A percentile compares a stretch with the other conserved stretches of the same genome.
Evolutionary conservation across 1,284 basidiomycete genomes (phyloP).

Genomic region (Tremellales sp.): DNA sequence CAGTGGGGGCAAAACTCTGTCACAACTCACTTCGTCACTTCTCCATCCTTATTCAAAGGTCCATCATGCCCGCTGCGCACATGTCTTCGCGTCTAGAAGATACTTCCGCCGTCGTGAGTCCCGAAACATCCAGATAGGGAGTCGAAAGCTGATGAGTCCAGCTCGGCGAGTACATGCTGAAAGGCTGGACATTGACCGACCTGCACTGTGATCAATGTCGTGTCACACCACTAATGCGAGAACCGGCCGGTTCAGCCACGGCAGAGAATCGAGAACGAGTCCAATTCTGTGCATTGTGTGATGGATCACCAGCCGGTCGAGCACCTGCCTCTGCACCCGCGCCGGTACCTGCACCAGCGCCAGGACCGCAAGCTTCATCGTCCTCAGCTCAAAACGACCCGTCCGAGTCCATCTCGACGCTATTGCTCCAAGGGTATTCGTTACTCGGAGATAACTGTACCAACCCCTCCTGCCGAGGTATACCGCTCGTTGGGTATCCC

Average conservation of each 20-base stretch:
- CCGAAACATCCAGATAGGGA: neutral
- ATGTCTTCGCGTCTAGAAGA: conserved; percentile 39
- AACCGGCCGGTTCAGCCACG: conserved; percentile 30
- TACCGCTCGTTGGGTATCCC: conserved; percentile 46
- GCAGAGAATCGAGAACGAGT: conserved; percentile 30
- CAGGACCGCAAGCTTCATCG: neutral
- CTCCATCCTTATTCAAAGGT: neutral
- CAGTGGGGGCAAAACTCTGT: too few relatives aligned
- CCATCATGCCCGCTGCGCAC: conserved; percentile 17
- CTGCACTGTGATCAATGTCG: conserved; percentile 40
- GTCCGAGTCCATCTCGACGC: conserved; percentile 33
- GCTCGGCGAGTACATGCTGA: conserved; percentile 50
- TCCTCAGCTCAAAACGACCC: conserved; percentile 11
- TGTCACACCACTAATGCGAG: conserved; percentile 46
- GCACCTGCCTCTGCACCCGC: neutral
- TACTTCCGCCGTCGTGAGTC: conserved; percentile 41
- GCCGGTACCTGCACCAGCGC: neutral
- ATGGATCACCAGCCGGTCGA: conserved; percentile 25
- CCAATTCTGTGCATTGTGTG: conserved; percentile 47
- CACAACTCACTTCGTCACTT: neutral
- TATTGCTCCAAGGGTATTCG: conserved; percentile 45
- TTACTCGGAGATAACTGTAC: conserved; percentile 40
- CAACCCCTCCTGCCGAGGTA: conserved; percentile 33
- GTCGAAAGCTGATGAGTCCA: conserved; percentile 9
- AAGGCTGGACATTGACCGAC: conserved; percentile 48